Evolutionary conservation across 139 green algal species (phyloP), one percentile per base, ranked within the genome.

Genomic region (Yamagishiella unicocca): DNA sequence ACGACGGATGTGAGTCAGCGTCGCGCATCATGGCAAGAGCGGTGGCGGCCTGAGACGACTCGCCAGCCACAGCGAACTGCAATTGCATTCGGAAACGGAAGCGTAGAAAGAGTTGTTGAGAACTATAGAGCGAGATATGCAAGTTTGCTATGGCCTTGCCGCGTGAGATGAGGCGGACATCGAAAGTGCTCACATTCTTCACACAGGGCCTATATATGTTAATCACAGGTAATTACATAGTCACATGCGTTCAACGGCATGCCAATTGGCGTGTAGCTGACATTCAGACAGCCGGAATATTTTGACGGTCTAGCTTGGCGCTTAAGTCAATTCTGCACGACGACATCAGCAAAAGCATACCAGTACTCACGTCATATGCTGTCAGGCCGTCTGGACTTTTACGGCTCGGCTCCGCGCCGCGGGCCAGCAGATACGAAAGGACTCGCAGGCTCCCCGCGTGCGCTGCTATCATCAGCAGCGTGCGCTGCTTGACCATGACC

Each of bases 401-500:
- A 2, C 87, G 55, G 21, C 38, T 66, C 4, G 91, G 91, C 40
- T 92, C 68, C 25, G 88, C 85, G 38, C 91, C 91, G 21, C 82
- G 85, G 4, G 89, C 64, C 19, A 92, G 85, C 38, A 94, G 78
- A 21, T 84, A 77, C 33, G 68, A 43, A 25, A 93, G 50, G 19
- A 93, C 88, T 0, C 92, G 58, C 72, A 93, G 50, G 24, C 31
- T 67, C 12, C 90, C 92, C 31, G 90, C 82, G 58, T 90, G 83
- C 0, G 88, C 84, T 10, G 90, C 90, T 58, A 94, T 76, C 92
- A 88, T 84, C 1, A 92, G 74, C 37, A 94, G 77, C 40, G 88
- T 92, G 17, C 92, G 66, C 53, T 85, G 72, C 71, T 93, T 93
- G 12, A 92, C 92, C 50, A 76, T 87, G 37, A 94, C 92, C 2